Evolutionary conservation across 176 grass and related monocot genomes (phyloP).

Genomic region (Pontederia paniculata): DNA sequence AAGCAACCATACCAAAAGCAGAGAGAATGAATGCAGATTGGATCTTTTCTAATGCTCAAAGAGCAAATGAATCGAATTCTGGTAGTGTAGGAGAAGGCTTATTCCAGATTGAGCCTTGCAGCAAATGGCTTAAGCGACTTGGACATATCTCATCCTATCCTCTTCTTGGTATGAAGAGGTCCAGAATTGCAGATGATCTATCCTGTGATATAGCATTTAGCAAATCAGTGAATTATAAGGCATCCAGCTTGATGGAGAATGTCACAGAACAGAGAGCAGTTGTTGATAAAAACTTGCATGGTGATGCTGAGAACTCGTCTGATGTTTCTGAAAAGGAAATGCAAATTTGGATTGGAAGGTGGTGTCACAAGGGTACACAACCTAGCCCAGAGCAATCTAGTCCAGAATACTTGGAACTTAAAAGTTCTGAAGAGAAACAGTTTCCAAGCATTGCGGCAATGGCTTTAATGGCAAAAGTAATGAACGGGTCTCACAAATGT

Average conservation of each 20-base stretch:
- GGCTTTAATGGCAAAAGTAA: conserved; percentile 44
- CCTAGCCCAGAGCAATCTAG: neutral
- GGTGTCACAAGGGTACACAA: neutral
- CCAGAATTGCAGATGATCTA: neutral
- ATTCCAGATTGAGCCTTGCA: neutral
- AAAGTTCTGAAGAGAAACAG: neutral
- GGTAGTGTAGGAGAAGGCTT: neutral
- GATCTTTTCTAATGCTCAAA: neutral
- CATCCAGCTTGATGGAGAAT: neutral
- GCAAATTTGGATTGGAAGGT: neutral
- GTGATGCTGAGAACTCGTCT: neutral
- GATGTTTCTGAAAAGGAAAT: neutral
- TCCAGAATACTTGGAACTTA: neutral
- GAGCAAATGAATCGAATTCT: neutral
- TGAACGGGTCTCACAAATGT: conserved; percentile 28
- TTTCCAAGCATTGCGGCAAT: conserved; percentile 46
- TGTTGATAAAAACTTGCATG: neutral
- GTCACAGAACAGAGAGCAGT: neutral
- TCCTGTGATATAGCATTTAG: neutral
- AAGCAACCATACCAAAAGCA: neutral
- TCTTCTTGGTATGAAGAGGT: neutral
- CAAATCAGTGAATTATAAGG: neutral
- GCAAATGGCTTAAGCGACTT: conserved; percentile 1
- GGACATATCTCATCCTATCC: neutral
- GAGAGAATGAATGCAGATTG: neutral